These are phyloP conservation scores for Mortierella hygrophila DNA, from an alignment of 192 early-diverging fungal species.

Conservation along the genomic window DNA sequence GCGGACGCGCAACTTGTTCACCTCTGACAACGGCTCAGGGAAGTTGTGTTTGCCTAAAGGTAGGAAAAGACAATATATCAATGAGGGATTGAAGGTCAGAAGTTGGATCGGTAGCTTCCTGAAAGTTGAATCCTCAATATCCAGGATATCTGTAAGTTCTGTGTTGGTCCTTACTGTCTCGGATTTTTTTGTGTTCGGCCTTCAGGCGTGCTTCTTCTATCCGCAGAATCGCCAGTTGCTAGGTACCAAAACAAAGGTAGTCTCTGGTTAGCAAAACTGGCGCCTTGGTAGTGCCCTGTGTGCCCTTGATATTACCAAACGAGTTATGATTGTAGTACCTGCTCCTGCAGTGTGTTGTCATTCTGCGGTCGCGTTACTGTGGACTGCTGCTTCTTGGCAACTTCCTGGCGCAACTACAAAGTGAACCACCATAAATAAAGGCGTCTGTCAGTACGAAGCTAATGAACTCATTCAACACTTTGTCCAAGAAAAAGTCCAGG, in stretches of 20 bases:
- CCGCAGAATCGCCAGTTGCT: constrained; percentile 38
- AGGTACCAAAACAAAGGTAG: background rate
- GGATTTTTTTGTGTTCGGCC: constrained; percentile 12
- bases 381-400: constrained; percentile 3
- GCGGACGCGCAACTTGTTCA: constrained; percentile 23
- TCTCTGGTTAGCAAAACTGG: background rate
- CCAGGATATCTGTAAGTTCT: background rate
- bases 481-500: background rate
- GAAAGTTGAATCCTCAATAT: background rate
- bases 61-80: background rate
- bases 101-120: background rate
- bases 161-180: constrained; percentile 2
- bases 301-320: too few species aligned
- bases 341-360: background rate
- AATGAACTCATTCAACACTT: background rate
- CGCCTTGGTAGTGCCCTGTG: background rate
- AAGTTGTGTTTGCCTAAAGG: constrained; percentile 3
- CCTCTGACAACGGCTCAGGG: constrained; percentile 24
- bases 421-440: background rate
- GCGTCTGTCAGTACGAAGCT: background rate
- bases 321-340: background rate
- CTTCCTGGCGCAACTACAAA: constrained; percentile 4
- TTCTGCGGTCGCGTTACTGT: background rate
- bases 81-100: background rate
- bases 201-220: constrained; percentile 31